These are phyloP conservation scores for Rhizophagus sp. DNA, from an alignment of 192 early-diverging fungal species.

Conservation along the genomic window DNA sequence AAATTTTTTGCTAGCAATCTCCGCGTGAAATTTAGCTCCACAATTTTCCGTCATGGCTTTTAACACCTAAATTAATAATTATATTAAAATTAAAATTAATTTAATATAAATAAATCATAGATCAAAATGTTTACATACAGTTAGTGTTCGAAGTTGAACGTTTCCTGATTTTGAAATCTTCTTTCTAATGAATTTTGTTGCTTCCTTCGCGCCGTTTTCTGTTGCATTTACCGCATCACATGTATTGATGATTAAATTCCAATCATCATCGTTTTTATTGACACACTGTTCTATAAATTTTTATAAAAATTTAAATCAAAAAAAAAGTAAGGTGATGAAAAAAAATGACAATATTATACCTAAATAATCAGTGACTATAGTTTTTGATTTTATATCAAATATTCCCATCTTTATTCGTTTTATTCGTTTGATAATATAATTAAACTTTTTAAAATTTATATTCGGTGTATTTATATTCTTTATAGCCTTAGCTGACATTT, in stretches of 20 bases:
- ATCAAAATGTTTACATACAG: slow-evolving; percentile 1
- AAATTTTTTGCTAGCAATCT: slow-evolving; percentile 23
- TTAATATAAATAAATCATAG: not conserved
- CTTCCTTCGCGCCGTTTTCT: slow-evolving; percentile 22
- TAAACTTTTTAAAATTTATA: no score
- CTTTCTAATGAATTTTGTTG: slow-evolving; percentile 22
- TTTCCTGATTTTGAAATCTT: not conserved
- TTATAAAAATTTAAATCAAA: not conserved
- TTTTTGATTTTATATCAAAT: slow-evolving; percentile 4
- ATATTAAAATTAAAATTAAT: not conserved
- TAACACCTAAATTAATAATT: not conserved
- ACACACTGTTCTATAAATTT: slow-evolving; percentile 10
- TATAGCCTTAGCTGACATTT: no score
- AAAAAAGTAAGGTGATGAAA: not conserved
- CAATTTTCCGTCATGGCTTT: slow-evolving; percentile 24
- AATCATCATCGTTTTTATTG: slow-evolving; percentile 23
- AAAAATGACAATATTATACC: not conserved
- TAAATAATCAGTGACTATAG: slow-evolving; percentile 13
- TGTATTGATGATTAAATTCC: not conserved
- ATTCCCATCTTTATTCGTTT: not conserved
- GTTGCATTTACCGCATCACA: slow-evolving; percentile 12
- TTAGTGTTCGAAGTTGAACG: slow-evolving; percentile 1
- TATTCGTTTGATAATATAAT: no score
- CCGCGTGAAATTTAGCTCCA: slow-evolving; percentile 27
- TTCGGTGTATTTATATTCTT: no score